Base-by-base conservation (phyloP, 257 asterid genomes). In the Nemophila menziesii region DNA sequence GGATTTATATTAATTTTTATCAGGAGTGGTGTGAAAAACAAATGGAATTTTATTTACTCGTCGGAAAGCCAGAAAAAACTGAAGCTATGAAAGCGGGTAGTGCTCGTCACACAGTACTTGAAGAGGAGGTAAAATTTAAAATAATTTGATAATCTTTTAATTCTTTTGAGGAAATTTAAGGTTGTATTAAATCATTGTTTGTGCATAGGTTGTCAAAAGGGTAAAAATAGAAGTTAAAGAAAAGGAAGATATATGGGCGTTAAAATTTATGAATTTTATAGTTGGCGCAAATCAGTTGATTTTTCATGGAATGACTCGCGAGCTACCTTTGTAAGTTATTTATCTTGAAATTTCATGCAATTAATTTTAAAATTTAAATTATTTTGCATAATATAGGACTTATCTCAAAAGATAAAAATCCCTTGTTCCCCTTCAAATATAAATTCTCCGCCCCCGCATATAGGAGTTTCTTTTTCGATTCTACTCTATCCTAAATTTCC, bases 1-100 rank as follows among this genome's bases (percentile, higher is more conserved):
- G n/a, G n/a, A n/a, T n/a, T n/a, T n/a, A n/a, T n/a, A n/a, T n/a
- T n/a, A n/a, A n/a, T 40, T 58, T 23, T 37, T 16, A 36, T 41
- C 60, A 87, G 97, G 97, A 87, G 67, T 87, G 97, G 97, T 87
- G 97, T 61, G 95, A 83, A 64, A 87, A 87, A 41, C 85, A 78
- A 55, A 80, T 68, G 69, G 97, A 80, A 58, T 80, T 58, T 54
- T 49, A 40, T 43, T 70, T 87, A 27, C 61, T 48, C 41, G 19
- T 50, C 20, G 93, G 93, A 16, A 80, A 48, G 65, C 84, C 73
- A 12, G 59, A 67, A 51, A 63, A 43, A 50, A 78, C 68, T 39
- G 62, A 78, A 70, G 95, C 95, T 52, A 87, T 87, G 97, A 53
- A 69, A 73, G 84, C 75, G 41, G 97, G 97, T 26, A 65, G 55